Base-by-base conservation (phyloP, 2,329 filamentous ascomycete genomes). In the Pestalotiopsis sp. region DNA sequence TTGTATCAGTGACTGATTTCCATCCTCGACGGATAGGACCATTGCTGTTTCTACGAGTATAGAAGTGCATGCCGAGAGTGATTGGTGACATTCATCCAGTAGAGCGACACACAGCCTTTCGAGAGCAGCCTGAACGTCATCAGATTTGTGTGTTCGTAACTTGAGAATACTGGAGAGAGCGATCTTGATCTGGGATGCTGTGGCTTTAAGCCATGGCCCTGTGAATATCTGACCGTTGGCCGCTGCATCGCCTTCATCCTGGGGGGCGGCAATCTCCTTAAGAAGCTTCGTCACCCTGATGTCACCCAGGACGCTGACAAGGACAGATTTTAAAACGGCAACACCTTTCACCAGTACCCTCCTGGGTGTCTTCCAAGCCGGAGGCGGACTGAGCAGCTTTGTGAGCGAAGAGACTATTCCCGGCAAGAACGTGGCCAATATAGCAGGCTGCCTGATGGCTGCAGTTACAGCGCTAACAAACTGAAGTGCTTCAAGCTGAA, bases 21-120 rank as follows among this genome's bases (percentile, higher is more conserved):
- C 83, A 23, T 88, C 82, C 1, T 85, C 80, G 20, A 86, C 82
- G 17, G 87, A 85, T 9, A 97, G 82, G 17, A 92, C 87, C 74
- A 98, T 89, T 27, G 95, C 84, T 3, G 93, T 95, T 78, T 98
- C 96, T 0, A 96, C 87, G 57, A 96, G 87, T 72, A 97, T 89
- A 0, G 87, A 78, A 3, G 89, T 82, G 65, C 92, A 94, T 36
- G 93, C 90, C 12, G 85, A 82, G 13, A 99, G 84, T 0, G 94
- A 93, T 20, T 82, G 84, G 69, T 92, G 89, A 74, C 95, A 98
- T 73, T 95, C 89, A 75, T 95, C 92, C 68, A 97, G 83, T 11
- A 98, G 81, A 62, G 86, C 85, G 20, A 95, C 81, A 76, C 94
- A 98, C 1, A 98, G 82, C 36, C 84, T 85, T 52, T 92, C 84